phyloP scores from a whole-genome alignment of 2,329 filamentous ascomycete genomes.

The Geosmithia flava region DNA sequence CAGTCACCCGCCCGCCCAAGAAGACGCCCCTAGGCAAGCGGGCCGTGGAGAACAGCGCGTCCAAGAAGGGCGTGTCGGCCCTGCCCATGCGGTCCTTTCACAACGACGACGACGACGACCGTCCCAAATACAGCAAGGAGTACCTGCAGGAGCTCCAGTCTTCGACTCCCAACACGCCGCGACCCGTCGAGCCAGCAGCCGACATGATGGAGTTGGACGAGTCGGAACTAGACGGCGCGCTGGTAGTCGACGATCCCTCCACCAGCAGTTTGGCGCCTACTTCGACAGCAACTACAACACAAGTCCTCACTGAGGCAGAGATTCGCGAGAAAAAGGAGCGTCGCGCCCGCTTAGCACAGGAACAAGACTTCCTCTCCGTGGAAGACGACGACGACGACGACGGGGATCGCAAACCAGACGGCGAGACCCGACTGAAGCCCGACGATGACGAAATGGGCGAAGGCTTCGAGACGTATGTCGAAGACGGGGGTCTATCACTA shows the following conservation, averaged over 20 bases:
- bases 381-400: slow-evolving; percentile 42
- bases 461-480: slow-evolving; percentile 84
- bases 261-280: not conserved
- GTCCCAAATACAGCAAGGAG: slow-evolving; percentile 75
- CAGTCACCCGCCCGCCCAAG: slow-evolving; percentile 29
- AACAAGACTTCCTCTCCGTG: slow-evolving; percentile 54
- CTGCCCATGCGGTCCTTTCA: slow-evolving; percentile 46
- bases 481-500: slow-evolving; percentile 69
- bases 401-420: slow-evolving; percentile 40
- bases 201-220: slow-evolving; percentile 44
- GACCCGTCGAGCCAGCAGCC: slow-evolving; percentile 25
- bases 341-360: slow-evolving; percentile 64
- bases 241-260: slow-evolving; percentile 40
- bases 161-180: slow-evolving; percentile 69
- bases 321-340: slow-evolving; percentile 87
- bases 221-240: slow-evolving; percentile 49
- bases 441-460: slow-evolving; percentile 92
- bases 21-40: slow-evolving; percentile 53
- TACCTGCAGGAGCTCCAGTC: slow-evolving; percentile 76
- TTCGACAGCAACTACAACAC: slow-evolving; percentile 9
- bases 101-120: slow-evolving; percentile 54
- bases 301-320: slow-evolving; percentile 70
- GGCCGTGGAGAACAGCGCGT: slow-evolving; percentile 54
- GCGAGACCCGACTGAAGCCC: slow-evolving; percentile 60
- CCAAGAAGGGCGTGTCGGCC: slow-evolving; percentile 34